Conservation (phyloP, 345 rosid species). For the Citrus maxima region DNA sequence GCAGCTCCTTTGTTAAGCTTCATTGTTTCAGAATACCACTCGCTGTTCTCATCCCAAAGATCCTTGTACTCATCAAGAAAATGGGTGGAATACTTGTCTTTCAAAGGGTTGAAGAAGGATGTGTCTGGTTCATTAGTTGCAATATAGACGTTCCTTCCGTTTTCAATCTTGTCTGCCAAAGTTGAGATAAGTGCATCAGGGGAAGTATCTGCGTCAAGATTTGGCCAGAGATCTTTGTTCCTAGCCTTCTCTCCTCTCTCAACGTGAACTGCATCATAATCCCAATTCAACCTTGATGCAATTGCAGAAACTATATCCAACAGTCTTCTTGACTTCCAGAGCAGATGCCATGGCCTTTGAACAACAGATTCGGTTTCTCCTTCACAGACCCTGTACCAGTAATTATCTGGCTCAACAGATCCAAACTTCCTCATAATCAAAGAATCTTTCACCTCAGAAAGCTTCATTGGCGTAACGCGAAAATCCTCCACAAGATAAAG, state of each 20-base stretch:
- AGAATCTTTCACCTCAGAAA: conserved; percentile 57
- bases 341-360: conserved; percentile 80
- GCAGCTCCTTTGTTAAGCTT: conserved; percentile 79
- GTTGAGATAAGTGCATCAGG: conserved; percentile 62
- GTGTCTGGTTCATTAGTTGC: conserved; percentile 77
- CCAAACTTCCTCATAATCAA: conserved; percentile 93
- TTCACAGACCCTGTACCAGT: conserved; percentile 96
- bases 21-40: conserved; percentile 85
- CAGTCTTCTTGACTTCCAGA: conserved; percentile 90
- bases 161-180: conserved; percentile 65
- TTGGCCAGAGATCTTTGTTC: conserved; percentile 84
- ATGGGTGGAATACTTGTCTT: conserved; percentile 80
- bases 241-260: conserved; percentile 84
- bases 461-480: conserved; percentile 72
- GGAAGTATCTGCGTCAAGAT: conserved; percentile 73
- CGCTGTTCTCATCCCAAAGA: conserved; percentile 81
- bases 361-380: conserved; percentile 80
- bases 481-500: conserved; percentile 73
- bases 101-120: conserved; percentile 70
- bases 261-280: conserved; percentile 79
- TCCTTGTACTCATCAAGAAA: conserved; percentile 81
- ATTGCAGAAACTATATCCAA: conserved; percentile 82
- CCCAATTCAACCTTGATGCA: conserved; percentile 81
- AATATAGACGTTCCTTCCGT: conserved; percentile 73
- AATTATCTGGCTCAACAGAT: conserved; percentile 83